Conservation (phyloP, 2,329 filamentous ascomycete species). For the Colletotrichum cordylinicola region DNA sequence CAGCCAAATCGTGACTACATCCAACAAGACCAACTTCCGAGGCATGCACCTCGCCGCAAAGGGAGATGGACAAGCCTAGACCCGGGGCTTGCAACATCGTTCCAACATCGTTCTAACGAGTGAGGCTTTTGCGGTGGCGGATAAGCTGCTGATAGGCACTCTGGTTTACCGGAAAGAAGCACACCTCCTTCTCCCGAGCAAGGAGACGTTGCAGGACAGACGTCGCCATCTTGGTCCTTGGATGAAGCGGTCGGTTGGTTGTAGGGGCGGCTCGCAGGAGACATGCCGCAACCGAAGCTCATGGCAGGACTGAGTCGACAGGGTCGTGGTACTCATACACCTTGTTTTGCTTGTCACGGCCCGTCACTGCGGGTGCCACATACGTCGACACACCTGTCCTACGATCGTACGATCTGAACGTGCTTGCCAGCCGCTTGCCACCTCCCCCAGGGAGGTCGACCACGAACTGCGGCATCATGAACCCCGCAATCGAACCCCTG, state of each 20-base stretch:
- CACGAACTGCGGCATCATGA: conserved; percentile 67
- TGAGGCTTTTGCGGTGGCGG: background rate
- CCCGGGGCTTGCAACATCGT: background rate
- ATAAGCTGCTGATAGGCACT: background rate
- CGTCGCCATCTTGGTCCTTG: background rate
- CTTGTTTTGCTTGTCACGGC: conserved; percentile 46
- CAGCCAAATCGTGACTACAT: background rate
- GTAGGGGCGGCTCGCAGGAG: background rate
- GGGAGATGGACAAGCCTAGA: background rate
- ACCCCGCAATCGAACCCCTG: conserved; percentile 66
- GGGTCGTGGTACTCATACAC: conserved; percentile 66
- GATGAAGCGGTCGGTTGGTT: background rate
- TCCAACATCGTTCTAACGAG: background rate
- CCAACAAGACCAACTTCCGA: background rate
- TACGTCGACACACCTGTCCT: conserved; percentile 60
- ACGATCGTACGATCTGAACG: conserved; percentile 58
- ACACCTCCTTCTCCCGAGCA: background rate
- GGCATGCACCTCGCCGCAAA: background rate
- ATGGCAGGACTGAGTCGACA: conserved; percentile 25
- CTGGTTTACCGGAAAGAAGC: background rate
- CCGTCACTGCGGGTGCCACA: conserved; percentile 58
- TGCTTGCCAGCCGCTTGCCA: conserved; percentile 65
- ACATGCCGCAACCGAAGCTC: background rate
- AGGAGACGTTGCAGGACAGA: background rate
- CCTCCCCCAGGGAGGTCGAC: conserved; percentile 69